A percentile compares a stretch with the other conserved stretches of the same genome.
Conservation (phyloP, 1,139 yeast genomes). For the Debaryomyces udenii region DNA sequence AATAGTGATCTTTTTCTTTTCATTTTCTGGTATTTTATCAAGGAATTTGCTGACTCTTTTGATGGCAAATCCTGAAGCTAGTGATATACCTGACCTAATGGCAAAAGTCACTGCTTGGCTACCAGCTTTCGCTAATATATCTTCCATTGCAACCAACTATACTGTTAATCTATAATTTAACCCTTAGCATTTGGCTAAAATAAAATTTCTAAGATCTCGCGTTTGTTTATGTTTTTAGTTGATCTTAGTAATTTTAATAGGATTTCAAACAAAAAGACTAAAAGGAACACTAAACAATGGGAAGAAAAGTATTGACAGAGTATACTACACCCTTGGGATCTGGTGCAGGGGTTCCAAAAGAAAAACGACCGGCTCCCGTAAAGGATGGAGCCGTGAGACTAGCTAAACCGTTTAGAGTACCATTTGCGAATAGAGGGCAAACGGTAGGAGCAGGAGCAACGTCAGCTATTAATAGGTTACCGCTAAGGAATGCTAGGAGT, state of each 20-base stretch:
- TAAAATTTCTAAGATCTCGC: neutral
- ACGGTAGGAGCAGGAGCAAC: conserved; percentile 18
- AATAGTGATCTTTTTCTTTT: conserved; percentile 46
- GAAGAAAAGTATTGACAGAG: conserved; percentile 39
- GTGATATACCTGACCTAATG: conserved; percentile 71
- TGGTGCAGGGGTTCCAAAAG: conserved; percentile 49
- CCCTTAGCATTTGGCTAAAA: neutral
- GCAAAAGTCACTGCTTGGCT: conserved; percentile 83
- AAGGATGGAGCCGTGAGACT: conserved; percentile 38
- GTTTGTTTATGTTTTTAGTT: conserved; percentile 9
- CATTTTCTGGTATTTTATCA: conserved; percentile 62
- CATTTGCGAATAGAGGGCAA: conserved; percentile 33
- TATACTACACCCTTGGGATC: conserved; percentile 51
- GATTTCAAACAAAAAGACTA: too few relatives aligned
- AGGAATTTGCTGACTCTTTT: conserved; percentile 63
- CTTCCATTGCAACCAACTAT: conserved; percentile 37
- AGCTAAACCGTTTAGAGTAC: conserved; percentile 46
- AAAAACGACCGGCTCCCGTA: conserved; percentile 43
- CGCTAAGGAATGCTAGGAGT: conserved; percentile 30
- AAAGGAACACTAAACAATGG: conserved; percentile 21
- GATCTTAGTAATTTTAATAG: conserved; percentile 1
- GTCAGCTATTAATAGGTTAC: conserved; percentile 21
- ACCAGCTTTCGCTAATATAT: conserved; percentile 60
- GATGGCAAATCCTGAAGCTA: conserved; percentile 78
- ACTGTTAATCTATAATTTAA: too few relatives aligned